These are phyloP conservation scores for Paramecium sonneborni DNA, from an alignment of 73 alveolate species.

Conservation along the genomic window DNA sequence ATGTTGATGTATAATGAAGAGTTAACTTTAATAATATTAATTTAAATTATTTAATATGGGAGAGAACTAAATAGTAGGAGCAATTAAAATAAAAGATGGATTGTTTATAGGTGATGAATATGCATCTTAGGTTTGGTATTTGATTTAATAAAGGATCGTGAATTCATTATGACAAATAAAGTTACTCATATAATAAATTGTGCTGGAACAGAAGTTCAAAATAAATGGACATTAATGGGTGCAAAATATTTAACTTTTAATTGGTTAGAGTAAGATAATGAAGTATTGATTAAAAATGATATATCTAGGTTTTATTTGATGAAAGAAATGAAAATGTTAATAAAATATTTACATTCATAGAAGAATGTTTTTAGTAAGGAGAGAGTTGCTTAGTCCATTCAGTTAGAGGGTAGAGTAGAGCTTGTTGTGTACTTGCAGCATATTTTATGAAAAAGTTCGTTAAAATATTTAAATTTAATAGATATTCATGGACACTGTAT, in stretches of 20 bases:
- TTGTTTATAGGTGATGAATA: conserved; percentile 90
- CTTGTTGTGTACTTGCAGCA: conserved; percentile 91
- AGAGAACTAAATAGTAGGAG: conserved; percentile 81
- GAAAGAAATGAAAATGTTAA: conserved; percentile 89
- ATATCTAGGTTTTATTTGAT: conserved; percentile 82
- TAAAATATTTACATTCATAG: conserved; percentile 93
- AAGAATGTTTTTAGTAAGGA: conserved; percentile 91
- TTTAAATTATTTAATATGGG: conserved; percentile 30
- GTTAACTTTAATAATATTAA: neutral
- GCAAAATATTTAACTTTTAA: conserved; percentile 88
- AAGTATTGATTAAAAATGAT: conserved; percentile 64
- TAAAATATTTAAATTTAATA: conserved; percentile 11
- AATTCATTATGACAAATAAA: conserved; percentile 93
- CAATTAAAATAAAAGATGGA: conserved; percentile 88
- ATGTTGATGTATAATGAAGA: neutral
- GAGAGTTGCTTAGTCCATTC: conserved; percentile 98
- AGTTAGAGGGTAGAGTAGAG: conserved; percentile 95
- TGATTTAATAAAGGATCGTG: conserved; percentile 78
- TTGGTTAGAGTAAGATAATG: conserved; percentile 94
- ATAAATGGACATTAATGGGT: conserved; percentile 95
- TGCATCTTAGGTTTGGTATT: conserved; percentile 75
- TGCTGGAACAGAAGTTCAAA: conserved; percentile 90
- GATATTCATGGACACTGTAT: conserved; percentile 83
- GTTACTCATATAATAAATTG: conserved; percentile 97
- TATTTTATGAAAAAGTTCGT: conserved; percentile 92